Evolutionary conservation across 148 eudicot genomes (phyloP), one percentile per base, ranked within the genome.

Genomic region (Fagopyrum tataricum): DNA sequence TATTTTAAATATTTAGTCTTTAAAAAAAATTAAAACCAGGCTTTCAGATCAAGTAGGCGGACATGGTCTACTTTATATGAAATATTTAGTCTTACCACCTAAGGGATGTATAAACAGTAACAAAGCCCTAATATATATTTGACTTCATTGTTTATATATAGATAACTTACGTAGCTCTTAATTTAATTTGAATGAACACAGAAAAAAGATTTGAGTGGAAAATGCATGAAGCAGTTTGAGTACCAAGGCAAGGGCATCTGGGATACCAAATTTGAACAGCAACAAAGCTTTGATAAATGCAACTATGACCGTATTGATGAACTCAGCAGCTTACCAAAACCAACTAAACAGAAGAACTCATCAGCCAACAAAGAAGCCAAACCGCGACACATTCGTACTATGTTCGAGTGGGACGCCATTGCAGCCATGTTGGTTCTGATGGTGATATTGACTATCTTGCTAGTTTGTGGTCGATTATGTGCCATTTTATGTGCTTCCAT

Each of bases 401-500:
- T 2, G 64, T 20, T 58, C 3, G 37, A 58, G 7, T 26, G 64
- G 64, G 64, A 58, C 37, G 37, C 64, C 31, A 58, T 58, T 8
- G 64, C 64, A 13, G 64, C 64, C 64, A 58, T 58, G 14, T 42
- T 74, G 1, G 58, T 69, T 2, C 62, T 80, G 74, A 62, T 77
- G 18, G 39, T 53, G 40, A 68, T 55, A 59, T 26, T 80, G 2
- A 42, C 59, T 1, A 73, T 73, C 37, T 68, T 80, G 82, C 51
- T 70, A 18, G 43, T 76, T 24, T 80, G 76, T 78, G 82, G 82
- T 4, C 53, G 71, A n/a, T 68, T 80, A 26, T 80, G 77, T 11
- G 82, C 82, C 17, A 80, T 80, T 49, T 20, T 80, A 39, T 76
- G 77, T 71, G 74, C 77, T 62, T 76, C 76, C 13, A 73, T 68